Percentiles rank a stretch among this genome's conserved stretches.
Conservation (phyloP, 306 rosid species). For the Lupinus albus region DNA sequence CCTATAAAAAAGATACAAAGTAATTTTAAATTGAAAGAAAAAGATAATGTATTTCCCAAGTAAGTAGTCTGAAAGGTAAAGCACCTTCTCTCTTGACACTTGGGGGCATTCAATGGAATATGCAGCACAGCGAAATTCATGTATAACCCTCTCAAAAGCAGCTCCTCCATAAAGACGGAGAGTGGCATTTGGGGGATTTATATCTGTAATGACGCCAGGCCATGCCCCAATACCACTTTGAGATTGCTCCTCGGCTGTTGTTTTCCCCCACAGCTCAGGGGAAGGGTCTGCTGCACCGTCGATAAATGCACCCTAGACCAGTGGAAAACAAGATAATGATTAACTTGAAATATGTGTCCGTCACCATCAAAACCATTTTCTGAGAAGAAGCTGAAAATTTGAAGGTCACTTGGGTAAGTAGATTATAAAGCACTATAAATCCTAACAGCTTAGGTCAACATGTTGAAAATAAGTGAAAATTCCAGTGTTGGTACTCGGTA, state of each 20-base stretch:
- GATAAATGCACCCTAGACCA: constrained; percentile 73
- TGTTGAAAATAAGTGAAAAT: too few species aligned
- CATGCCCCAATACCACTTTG: constrained; percentile 81
- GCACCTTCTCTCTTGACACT: constrained; percentile 94
- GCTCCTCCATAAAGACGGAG: constrained; percentile 97
- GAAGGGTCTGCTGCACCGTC: constrained; percentile 99
- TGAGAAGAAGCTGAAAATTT: neutral
- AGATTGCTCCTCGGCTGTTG: constrained; percentile 81
- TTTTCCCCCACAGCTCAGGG: constrained; percentile 98
- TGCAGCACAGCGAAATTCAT: constrained; percentile 91
- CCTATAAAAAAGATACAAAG: constrained; percentile 54
- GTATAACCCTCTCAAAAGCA: constrained; percentile 96
- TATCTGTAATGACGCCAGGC: constrained; percentile 77
- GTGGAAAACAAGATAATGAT: constrained; percentile 27
- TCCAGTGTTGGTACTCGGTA: too few species aligned
- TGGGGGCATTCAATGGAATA: constrained; percentile 93
- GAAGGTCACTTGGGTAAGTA: too few species aligned
- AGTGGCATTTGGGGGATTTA: constrained; percentile 85
- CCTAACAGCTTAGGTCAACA: too few species aligned
- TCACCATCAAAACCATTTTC: neutral
- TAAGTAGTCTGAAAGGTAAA: constrained; percentile 13
- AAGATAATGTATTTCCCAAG: neutral
- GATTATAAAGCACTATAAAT: too few species aligned
- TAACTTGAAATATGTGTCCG: neutral
- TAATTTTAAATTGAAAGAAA: constrained; percentile 31